Conservation (phyloP, 73 alveolate genomes). For the Uronychia binucleata region DNA sequence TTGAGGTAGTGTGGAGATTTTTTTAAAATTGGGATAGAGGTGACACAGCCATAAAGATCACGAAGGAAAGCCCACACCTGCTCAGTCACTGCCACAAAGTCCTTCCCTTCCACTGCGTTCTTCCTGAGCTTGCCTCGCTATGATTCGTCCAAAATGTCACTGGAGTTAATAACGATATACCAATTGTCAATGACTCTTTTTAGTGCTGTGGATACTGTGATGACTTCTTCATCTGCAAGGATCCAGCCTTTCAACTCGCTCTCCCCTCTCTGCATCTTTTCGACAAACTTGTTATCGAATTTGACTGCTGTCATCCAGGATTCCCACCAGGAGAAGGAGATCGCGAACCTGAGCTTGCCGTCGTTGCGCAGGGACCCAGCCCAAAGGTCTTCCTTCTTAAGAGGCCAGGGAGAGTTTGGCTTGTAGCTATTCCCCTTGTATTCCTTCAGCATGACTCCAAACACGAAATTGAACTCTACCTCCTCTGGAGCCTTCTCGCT, state of each 20-base stretch:
- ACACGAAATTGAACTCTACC: neutral
- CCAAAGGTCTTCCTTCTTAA: neutral
- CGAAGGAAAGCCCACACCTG: neutral
- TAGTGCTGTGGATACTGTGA: too few species aligned
- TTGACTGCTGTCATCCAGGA: neutral
- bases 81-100: neutral
- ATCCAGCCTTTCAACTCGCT: too few species aligned
- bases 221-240: too few species aligned
- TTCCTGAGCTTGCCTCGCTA: too few species aligned
- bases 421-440: neutral
- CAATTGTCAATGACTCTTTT: neutral
- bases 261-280: too few species aligned
- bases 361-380: neutral
- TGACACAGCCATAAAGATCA: neutral
- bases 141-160: neutral
- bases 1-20: too few species aligned
- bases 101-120: neutral
- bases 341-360: neutral
- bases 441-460: neutral
- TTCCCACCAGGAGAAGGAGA: neutral
- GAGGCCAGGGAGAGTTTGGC: neutral
- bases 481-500: neutral
- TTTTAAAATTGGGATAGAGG: too few species aligned
- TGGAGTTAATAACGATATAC: neutral
- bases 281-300: neutral